Evolutionary conservation across 352 stramenopile genomes (phyloP), one percentile per base, ranked within the genome.

Genomic region (Phytopythium montanum): DNA sequence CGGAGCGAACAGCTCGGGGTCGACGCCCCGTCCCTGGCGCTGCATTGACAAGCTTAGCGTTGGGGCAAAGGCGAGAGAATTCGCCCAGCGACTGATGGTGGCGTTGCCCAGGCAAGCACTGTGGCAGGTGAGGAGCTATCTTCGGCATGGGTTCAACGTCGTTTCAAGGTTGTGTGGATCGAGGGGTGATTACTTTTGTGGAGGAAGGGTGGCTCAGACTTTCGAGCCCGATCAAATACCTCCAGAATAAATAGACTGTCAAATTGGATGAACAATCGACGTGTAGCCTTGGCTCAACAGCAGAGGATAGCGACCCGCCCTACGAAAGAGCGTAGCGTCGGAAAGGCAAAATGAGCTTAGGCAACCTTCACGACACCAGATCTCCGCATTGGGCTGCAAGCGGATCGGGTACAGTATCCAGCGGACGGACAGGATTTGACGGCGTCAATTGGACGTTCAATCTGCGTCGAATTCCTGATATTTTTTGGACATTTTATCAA

Each of bases 1-100:
- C 28, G 76, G 73, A n/a, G 70, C 62, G 56, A 90, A 88, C 19
- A 87, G 60, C n/a, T 87, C 78, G 16, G 69, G 67, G 55, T 88
- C 73, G 5, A 78, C 58, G 16, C 66, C 73, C 57, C 66, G 65
- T 16, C 29, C 45, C 39, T 73, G 69, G 16, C 68, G 72, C 38
- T 79, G 70, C 62, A 74, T 85, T n/a, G 29, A 29, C 28, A 53
- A 6, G 25, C 44, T 50, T 5, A 8, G 21, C 3, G 7, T 29
- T 26, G 25, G 4, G 21, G 21, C 6, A n/a, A 48, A 3, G 5
- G 31, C 31, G 38, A 44, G 16, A 18, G 38, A 18, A 44, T 36
- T 36, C 2, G 14, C 38, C 14, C 3, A 6, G 36, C 16, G 36
- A 41, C 36, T n/a, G 36, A 14, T 41, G 36, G 36, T 7, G 36